Conservation (phyloP, 345 rosid species). For the rapeseed (Brassica napus) region DNA sequence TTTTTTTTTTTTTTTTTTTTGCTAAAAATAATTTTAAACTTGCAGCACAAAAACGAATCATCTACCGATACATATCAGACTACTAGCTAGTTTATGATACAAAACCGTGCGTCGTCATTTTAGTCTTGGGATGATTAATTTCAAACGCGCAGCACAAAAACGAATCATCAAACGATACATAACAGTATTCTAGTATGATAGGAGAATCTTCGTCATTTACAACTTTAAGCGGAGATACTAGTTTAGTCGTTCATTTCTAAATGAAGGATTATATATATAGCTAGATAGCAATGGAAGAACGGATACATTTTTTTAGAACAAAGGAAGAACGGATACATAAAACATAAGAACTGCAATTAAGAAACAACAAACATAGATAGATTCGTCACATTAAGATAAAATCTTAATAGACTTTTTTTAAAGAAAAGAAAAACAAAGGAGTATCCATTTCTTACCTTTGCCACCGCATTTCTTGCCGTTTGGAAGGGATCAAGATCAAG, state of each 20-base stretch:
- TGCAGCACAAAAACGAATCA: neutral
- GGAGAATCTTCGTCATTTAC: neutral
- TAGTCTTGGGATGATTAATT: neutral
- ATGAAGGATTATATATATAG: too few species aligned
- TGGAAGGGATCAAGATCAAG: neutral
- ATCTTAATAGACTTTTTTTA: neutral
- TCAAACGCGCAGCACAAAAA: neutral
- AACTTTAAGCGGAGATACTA: neutral
- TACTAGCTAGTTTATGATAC: neutral
- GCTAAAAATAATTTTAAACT: neutral
- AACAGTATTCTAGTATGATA: neutral
- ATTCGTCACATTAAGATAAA: neutral
- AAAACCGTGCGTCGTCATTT: neutral
- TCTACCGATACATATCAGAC: too few species aligned
- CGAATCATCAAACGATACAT: neutral
- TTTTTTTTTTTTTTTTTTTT: too few species aligned
- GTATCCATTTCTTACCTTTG: neutral
- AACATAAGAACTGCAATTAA: neutral
- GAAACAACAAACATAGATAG: neutral
- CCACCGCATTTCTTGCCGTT: neutral
- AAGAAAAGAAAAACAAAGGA: neutral
- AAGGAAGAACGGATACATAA: neutral
- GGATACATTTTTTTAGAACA: neutral
- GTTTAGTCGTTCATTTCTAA: too few species aligned
- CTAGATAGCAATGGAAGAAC: neutral